These are phyloP conservation scores for Picochlorum sp. DNA, from an alignment of 139 green algal species.

Conservation along the genomic window DNA sequence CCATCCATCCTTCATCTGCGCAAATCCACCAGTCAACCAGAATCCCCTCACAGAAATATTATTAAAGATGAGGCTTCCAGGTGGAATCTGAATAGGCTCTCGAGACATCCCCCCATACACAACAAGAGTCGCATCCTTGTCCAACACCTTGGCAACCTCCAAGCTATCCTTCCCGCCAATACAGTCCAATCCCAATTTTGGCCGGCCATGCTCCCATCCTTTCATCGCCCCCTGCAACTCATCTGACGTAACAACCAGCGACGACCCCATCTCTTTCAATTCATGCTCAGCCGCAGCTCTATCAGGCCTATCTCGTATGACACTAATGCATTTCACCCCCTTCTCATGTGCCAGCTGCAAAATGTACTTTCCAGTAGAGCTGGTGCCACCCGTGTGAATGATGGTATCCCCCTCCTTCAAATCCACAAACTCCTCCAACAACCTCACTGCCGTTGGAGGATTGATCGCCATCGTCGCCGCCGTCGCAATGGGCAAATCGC, in stretches of 20 bases:
- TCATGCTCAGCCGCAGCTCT: conserved; percentile 28
- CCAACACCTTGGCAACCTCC: conserved; percentile 52
- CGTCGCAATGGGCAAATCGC: conserved; percentile 23
- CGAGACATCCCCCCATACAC: conserved; percentile 83
- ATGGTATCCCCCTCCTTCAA: conserved; percentile 72
- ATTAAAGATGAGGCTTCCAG: conserved; percentile 81
- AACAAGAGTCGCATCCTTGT: conserved; percentile 58
- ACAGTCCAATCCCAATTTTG: conserved; percentile 68
- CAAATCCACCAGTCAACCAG: conserved; percentile 60
- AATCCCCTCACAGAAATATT: conserved; percentile 67
- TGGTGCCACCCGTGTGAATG: conserved; percentile 35
- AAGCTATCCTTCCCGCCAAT: conserved; percentile 49
- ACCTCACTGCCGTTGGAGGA: conserved; percentile 67
- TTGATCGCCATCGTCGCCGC: conserved; percentile 42
- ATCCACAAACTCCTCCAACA: conserved; percentile 75
- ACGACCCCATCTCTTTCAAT: conserved; percentile 50
- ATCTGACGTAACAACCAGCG: conserved; percentile 55
- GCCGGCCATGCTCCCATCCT: conserved; percentile 26
- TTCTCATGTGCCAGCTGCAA: conserved; percentile 67
- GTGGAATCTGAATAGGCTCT: conserved; percentile 63
- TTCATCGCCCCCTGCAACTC: conserved; percentile 34
- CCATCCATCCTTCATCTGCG: conserved; percentile 33
- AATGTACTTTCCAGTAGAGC: conserved; percentile 45
- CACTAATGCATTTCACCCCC: conserved; percentile 76
- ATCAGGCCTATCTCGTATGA: conserved; percentile 63